Percentiles rank a stretch among this genome's conserved stretches.
phyloP scores from a whole-genome alignment of 768 basidiomycete species.

The Tulasnella sp. region DNA sequence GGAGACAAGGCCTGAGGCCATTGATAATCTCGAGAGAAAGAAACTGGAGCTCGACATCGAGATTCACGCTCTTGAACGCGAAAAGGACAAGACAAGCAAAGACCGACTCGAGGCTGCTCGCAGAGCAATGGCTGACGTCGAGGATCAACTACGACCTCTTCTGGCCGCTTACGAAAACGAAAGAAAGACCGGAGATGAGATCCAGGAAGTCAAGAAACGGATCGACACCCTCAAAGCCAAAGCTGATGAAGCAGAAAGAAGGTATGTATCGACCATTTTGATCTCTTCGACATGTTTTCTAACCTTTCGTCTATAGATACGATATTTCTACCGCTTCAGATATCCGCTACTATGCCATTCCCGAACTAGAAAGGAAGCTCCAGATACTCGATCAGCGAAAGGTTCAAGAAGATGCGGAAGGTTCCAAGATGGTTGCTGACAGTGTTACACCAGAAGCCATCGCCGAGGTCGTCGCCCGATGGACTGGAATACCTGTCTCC shows the following conservation, averaged over 20 bases:
- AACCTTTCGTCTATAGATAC: constrained; percentile 30
- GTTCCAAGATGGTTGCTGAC: constrained; percentile 36
- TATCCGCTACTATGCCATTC: constrained; percentile 81
- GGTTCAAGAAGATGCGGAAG: constrained; percentile 42
- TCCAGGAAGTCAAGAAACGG: constrained; percentile 58
- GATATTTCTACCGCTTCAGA: constrained; percentile 74
- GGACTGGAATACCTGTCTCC: constrained; percentile 88
- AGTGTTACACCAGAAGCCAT: constrained; percentile 80
- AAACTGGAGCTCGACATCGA: constrained; percentile 90
- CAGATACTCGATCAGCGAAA: constrained; percentile 48
- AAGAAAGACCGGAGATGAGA: constrained; percentile 68
- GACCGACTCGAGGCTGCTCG: constrained; percentile 61
- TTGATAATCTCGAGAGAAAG: constrained; percentile 78
- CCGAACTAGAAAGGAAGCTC: constrained; percentile 55
- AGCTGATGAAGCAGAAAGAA: constrained; percentile 83
- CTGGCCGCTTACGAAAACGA: constrained; percentile 79
- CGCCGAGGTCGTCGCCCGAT: constrained; percentile 83
- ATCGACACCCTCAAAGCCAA: constrained; percentile 89
- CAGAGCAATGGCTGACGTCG: constrained; percentile 69
- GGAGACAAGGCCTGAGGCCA: constrained; percentile 87
- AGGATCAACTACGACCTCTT: constrained; percentile 71
- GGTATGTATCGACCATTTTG: constrained; percentile 31
- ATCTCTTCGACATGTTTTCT: constrained; percentile 17
- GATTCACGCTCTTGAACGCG: constrained; percentile 85
- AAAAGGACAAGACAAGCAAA: constrained; percentile 80